Evolutionary conservation across 495 filamentous ascomycete genomes (phyloP), one percentile per base, ranked within the genome.

Genomic region (Talaromyces stipitatus): DNA sequence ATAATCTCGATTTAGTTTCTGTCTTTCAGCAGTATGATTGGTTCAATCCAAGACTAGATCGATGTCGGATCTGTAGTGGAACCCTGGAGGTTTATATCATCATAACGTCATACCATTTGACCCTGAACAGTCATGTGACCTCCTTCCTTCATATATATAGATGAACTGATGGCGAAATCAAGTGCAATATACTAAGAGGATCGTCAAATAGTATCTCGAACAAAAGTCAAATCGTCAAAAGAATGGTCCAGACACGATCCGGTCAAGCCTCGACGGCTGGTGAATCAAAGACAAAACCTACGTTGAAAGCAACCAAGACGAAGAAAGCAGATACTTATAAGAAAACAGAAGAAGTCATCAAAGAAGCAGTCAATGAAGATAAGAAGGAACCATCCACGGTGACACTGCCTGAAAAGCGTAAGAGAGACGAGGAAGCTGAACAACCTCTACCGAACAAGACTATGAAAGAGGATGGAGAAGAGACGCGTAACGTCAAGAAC

Each of bases 361-460:
- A 36, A n/a, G 16, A 20, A 18, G 14, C 51, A 14, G 14, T 23
- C 14, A 9, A 54, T 9, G 16, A 24, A 11, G 14, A 10, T 7
- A 24, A 23, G 5, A 33, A 9, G 3, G 60, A 65, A 57, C 50
- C 56, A 26, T 51, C 32, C 6, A 24, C 53, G 14, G 52, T 45
- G 2, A 36, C 61, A 3, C n/a, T 57, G 5, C 64, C 65, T 47
- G 61, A 63, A 33, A 68, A 68, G 29, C 57, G 55, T 43, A 53
- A 58, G 10, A 45, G 50, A 18, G 58, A 60, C 33, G 58, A 58
- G 3, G 22, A 59, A 2, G 52, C 55, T 11, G 22, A 58, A 12
- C 36, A 55, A 11, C 60, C 62, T 47, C 66, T 57, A n/a, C 66
- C 62, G 12, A 52, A 9, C 16, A 66, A 68, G 50, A 54, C 46